Conservation (phyloP, 768 basidiomycete species). For the Hygrophorus pudorinus region DNA sequence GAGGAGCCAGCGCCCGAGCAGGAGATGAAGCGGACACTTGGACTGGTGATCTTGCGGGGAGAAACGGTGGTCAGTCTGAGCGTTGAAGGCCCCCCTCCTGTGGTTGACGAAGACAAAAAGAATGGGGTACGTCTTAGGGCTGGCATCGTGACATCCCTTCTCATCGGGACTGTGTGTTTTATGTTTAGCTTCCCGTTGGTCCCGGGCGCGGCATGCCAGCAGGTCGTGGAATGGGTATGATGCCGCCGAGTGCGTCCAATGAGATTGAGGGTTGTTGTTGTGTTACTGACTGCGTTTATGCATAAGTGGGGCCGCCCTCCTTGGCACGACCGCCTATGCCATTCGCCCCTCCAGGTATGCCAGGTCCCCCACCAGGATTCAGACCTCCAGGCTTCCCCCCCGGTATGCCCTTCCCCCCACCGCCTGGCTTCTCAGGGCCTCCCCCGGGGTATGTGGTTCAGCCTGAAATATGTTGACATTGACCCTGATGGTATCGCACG, state of each 20-base stretch:
- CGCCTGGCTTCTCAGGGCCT: conserved; percentile 71
- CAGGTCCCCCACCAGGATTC: conserved; percentile 80
- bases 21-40: conserved; percentile 93
- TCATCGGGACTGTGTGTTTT: no score
- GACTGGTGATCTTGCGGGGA: conserved; percentile 93
- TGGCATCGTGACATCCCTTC: conserved; percentile 3
- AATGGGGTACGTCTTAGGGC: conserved; percentile 45
- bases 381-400: conserved; percentile 77
- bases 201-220: conserved; percentile 95
- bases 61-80: conserved; percentile 93
- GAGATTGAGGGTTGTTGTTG: not conserved
- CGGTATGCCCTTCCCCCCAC: conserved; percentile 71
- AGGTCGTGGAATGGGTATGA: conserved; percentile 94
- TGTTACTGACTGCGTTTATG: not conserved
- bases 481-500: not conserved
- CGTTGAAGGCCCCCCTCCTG: conserved; percentile 92
- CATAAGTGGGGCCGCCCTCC: conserved; percentile 47
- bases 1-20: conserved; percentile 72
- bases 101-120: conserved; percentile 85
- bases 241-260: conserved; percentile 62
- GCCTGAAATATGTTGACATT: conserved; percentile 6
- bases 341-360: conserved; percentile 68
- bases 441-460: conserved; percentile 63
- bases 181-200: conserved; percentile 63
- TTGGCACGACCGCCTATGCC: conserved; percentile 63